A percentile compares a stretch with the other conserved stretches of the same genome.
Conservation (phyloP, 2,329 filamentous ascomycete species). For the Monosporascus sp. region DNA sequence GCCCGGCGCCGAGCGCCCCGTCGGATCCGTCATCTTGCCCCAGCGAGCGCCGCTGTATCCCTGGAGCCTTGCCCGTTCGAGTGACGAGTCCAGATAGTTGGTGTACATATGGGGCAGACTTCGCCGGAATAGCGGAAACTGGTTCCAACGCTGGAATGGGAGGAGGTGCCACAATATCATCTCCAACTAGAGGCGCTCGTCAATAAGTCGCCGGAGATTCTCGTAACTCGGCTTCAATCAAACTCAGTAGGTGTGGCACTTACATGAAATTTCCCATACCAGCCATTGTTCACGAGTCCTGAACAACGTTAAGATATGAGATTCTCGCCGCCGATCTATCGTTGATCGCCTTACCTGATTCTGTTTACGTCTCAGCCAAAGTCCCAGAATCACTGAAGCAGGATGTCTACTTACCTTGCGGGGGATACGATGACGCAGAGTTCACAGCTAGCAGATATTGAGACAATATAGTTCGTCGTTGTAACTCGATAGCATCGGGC, state of each 20-base stretch:
- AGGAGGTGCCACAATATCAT: conserved; percentile 49
- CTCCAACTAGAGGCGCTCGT: conserved; percentile 32
- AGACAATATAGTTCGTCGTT: conserved; percentile 46
- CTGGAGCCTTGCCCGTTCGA: conserved; percentile 31
- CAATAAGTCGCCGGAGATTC: neutral
- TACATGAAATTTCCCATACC: conserved; percentile 51
- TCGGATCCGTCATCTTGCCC: conserved; percentile 54
- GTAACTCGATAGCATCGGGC: conserved; percentile 40
- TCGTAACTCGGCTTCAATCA: neutral
- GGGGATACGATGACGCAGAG: conserved; percentile 40
- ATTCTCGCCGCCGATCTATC: conserved; percentile 3
- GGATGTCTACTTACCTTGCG: conserved; percentile 31
- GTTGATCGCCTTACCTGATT: conserved; percentile 10
- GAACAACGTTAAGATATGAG: conserved; percentile 1
- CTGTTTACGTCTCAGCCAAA: conserved; percentile 5
- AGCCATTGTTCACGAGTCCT: conserved; percentile 48
- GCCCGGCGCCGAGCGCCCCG: conserved; percentile 49
- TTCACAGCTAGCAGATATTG: conserved; percentile 50
- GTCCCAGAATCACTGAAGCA: neutral
- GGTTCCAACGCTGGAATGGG: conserved; percentile 46
- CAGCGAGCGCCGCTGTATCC: conserved; percentile 38
- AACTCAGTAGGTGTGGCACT: conserved; percentile 4
- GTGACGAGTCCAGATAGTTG: conserved; percentile 36
- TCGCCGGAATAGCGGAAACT: conserved; percentile 38
- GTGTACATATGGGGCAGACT: conserved; percentile 40